Base-by-base conservation (phyloP, 2,329 filamentous ascomycete species). In the Cryphonectria radicalis region DNA sequence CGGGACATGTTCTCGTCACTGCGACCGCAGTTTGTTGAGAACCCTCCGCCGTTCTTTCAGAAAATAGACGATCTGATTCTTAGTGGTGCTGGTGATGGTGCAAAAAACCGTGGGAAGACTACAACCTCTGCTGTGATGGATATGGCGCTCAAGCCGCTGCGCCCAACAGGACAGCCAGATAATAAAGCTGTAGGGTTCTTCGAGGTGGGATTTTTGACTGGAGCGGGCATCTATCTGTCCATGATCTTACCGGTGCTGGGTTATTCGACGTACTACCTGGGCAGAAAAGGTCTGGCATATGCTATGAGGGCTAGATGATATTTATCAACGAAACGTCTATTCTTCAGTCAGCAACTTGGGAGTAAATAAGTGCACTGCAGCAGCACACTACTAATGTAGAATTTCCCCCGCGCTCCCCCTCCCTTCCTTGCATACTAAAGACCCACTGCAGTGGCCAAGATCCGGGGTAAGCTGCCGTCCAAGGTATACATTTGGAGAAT, bases 151-250 rank as follows among this genome's bases (percentile, higher is more conserved):
- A 77, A 73, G 75, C 76, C 76, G 10, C 77, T 83, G 64, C 77
- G 76, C 14, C 74, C 81, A 4, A 79, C 78, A 3, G 79, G 79
- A 3, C 79, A 84, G 73, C 77, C 77, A 1, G 71, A 75, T 42
- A 76, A 73, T 28, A 68, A 72, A 14, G 74, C 76, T 42, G 73
- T 85, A 40, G 85, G 84, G 0, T 86, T 85, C 76, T 87, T 87
- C 73, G 83, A 86, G 71, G 82, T 84, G 71, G 85, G 84, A 0
- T 79, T 86, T 46, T 74, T 86, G 4, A 79, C 79, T 0, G 81
- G 81, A 1, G 75, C 76, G 7, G 75, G 78, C 2, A 63, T 80
- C n/a, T 46, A 76, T 7, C 59, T 79, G 66, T 72, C 76, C 1
- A 53, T 73, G 0, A 67, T 76, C 2, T n/a, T 76, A 55, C 73